Base-by-base conservation (phyloP, 2,329 filamentous ascomycete species). In the Colletotrichum somersetense region DNA sequence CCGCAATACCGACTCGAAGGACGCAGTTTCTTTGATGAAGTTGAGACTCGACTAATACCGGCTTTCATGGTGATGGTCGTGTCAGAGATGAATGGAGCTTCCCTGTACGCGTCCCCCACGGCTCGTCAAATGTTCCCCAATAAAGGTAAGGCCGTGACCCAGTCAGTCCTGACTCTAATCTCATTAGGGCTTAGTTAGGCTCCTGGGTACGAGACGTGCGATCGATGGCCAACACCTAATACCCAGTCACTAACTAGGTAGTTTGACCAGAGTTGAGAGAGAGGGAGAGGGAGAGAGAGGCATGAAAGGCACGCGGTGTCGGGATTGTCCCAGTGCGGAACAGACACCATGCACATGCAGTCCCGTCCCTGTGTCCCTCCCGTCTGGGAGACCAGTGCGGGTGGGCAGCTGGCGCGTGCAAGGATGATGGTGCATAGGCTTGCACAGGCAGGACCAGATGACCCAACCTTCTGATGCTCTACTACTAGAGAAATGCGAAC, bases 71-170 rank as follows among this genome's bases (percentile, higher is more conserved):
- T 38, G 44, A 35, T 62, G 12, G 56, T 59, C 59, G 7, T 20
- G 38, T 38, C 56, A 52, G 40, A 42, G 33, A 62, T 33, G 38
- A 69, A 30, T 20, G 53, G 59, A 58, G 23, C 50, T 30, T 30
- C 40, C 62, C 55, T 52, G 56, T 8, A 62, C 35, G 57, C 55
- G 50, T 56, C 67, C 62, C 59, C 61, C 42, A 66, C 38, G 38
- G 38, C 63, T 75, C 73, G 74, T 71, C 66, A 75, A 75, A 74
- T 71, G 71, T 74, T 74, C 61, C 74, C 74, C 61, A 64, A 75
- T 63, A 59, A 44, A 74, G 75, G 46, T 57, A 73, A 73, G 74
- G 75, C 88, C 87, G 42, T 62, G 33, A 40, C 35, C 58, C 48
- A 56, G 16, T 26, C 26, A 26, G 2, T 52, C 35, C 44, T 40